phyloP scores from a whole-genome alignment of 164 flowering plant genomes.

The Taxillus chinensis region DNA sequence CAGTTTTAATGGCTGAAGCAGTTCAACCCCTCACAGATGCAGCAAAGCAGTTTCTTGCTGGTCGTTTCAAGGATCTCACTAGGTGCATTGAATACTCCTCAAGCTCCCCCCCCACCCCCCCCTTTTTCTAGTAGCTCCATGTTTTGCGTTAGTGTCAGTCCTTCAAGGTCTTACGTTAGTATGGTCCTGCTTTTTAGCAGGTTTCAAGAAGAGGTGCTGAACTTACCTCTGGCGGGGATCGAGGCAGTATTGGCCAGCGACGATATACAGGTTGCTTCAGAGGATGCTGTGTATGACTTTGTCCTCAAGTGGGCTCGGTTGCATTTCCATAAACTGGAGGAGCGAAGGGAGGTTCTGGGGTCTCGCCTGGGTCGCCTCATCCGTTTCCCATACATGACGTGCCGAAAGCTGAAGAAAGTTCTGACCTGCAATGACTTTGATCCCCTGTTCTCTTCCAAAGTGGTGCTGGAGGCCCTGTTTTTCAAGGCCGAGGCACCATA shows the following conservation, averaged over 20 bases:
- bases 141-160: too few species aligned
- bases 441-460: conserved; percentile 26
- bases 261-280: conserved; percentile 35
- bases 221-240: conserved; percentile 36
- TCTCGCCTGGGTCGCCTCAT: conserved; percentile 28
- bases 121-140: background rate
- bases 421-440: conserved; percentile 37
- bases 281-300: conserved; percentile 38
- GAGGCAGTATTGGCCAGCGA: conserved; percentile 39
- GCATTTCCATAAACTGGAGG: conserved; percentile 31
- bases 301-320: conserved; percentile 36
- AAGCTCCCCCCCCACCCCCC: background rate
- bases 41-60: conserved; percentile 31
- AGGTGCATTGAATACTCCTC: conserved; percentile 16
- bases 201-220: conserved; percentile 29
- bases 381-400: conserved; percentile 41
- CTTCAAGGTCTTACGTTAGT: too few species aligned
- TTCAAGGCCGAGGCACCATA: conserved; percentile 49
- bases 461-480: conserved; percentile 45
- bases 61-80: conserved; percentile 32
- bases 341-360: conserved; percentile 26
- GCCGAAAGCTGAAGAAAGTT: conserved; percentile 37
- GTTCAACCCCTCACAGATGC: conserved; percentile 47
- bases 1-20: conserved; percentile 45
- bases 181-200: conserved; percentile 9